Percentiles rank a stretch among this genome's conserved stretches.
Evolutionary conservation across 2,329 filamentous ascomycete species (phyloP).

Genomic region (Gaeumannomyces tritici): DNA sequence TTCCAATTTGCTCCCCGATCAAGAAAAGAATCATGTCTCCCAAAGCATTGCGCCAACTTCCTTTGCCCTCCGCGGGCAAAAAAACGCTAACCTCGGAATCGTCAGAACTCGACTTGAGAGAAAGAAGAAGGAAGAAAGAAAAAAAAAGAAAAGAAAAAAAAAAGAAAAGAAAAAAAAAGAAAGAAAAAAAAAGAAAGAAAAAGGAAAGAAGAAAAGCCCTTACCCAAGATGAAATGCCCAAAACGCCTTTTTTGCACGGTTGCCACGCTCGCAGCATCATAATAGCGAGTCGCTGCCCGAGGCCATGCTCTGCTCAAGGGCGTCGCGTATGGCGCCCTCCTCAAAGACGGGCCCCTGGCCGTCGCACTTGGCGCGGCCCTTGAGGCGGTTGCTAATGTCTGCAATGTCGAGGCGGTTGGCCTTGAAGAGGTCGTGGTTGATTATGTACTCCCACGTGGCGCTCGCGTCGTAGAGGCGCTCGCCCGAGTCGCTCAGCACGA

Average conservation of each 20-base stretch:
- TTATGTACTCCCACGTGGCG: conserved; percentile 85
- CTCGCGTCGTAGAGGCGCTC: conserved; percentile 64
- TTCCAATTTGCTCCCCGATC: not conserved
- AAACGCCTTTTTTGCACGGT: too few species aligned
- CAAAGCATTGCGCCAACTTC: not conserved
- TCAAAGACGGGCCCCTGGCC: conserved; percentile 83
- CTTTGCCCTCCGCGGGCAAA: not conserved
- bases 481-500: conserved; percentile 55
- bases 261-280: conserved; percentile 19
- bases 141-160: not conserved
- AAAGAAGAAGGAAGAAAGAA: not conserved
- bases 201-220: not conserved
- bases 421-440: conserved; percentile 67
- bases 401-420: conserved; percentile 72
- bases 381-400: conserved; percentile 70
- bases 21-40: not conserved
- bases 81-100: not conserved
- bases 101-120: not conserved
- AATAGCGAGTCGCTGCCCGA: conserved; percentile 69
- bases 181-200: too few species aligned
- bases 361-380: conserved; percentile 68
- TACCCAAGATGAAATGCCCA: too few species aligned
- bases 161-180: too few species aligned
- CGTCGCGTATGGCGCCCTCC: conserved; percentile 60
- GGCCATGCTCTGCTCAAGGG: conserved; percentile 70